Conservation (phyloP, 78 protist species). For the Chrysochromulina parva region DNA sequence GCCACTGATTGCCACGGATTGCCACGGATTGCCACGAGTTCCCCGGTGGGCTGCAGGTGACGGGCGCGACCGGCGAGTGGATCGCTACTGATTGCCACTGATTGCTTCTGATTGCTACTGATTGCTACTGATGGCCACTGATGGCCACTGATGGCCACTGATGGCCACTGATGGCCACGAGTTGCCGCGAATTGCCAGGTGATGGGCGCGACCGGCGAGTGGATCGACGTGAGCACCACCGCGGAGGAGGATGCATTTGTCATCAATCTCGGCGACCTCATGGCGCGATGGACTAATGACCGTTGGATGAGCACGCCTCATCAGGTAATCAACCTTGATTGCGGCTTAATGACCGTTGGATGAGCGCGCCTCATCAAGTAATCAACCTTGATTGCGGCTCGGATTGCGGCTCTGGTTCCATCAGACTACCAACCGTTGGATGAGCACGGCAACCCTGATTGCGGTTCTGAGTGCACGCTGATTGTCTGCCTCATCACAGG, state of each 20-base stretch:
- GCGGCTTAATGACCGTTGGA: slow-evolving; percentile 1
- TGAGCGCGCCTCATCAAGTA: background rate
- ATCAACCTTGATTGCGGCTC: background rate
- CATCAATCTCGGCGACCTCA: slow-evolving; percentile 22
- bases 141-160: too few relatives aligned
- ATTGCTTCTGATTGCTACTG: too few relatives aligned
- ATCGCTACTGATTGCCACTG: too few relatives aligned
- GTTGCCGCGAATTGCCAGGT: too few relatives aligned
- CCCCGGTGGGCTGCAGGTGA: too few relatives aligned
- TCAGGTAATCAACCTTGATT: background rate
- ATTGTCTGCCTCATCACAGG: too few relatives aligned
- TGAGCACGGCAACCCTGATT: background rate
- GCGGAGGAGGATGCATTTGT: background rate
- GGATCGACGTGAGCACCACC: background rate
- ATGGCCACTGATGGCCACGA: too few relatives aligned
- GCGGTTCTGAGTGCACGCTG: too few relatives aligned
- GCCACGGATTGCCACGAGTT: too few relatives aligned
- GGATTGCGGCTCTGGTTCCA: background rate
- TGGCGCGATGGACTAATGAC: slow-evolving; percentile 16
- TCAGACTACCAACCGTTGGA: background rate
- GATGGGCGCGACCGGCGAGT: background rate
- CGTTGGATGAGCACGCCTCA: slow-evolving; percentile 17
- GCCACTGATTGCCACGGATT: too few relatives aligned
- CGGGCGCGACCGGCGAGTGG: too few relatives aligned
- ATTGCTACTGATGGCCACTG: too few relatives aligned